Base-by-base conservation (phyloP, 345 rosid species). In the Syzygium oleosum region DNA sequence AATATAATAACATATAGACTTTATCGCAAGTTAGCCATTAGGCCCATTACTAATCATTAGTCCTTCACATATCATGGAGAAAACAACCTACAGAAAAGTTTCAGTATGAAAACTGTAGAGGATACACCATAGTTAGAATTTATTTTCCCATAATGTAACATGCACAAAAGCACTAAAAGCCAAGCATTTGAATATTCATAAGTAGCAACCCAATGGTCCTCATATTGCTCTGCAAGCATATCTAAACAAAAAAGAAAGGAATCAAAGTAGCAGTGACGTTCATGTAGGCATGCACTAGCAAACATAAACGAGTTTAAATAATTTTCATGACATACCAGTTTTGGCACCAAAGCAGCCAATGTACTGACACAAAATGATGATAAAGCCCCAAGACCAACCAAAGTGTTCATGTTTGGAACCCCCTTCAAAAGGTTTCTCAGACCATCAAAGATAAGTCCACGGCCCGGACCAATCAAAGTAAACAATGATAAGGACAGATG, bases 371-470 rank as follows among this genome's bases (percentile, higher is more conserved):
- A 86, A 94, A 97, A 97, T 49, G 99, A 97, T 80, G 99, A 97
- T 91, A 97, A 90, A 41, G 98, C 99, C 90, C 99, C 98, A 80
- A 97, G 97, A 91, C 99, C 98, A 90, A 97, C 99, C 89, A 97
- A 91, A 56, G 98, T 96, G 89, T 96, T 97, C 99, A 97, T 97
- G 91, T 96, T 97, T 86, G 99, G 98, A 89, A 94, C 90, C 85
- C 98, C 98, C 88, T 91, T 97, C 43, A 95, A 85, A 86, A 97
- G 98, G 90, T 94, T 96, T 90, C 94, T 97, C 87, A 94, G 83
- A 38, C 99, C 98, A 88, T 97, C 98, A 89, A 95, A 87, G 88
- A 97, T 94, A 88, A 97, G 95, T 89, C 93, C 95, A 52, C 97
- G 96, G 23, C 99, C 99, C 84, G 99, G 99, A 90, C 97, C 99